These are phyloP conservation scores for Acorus calamus DNA, from an alignment of 106 monocot species.

Conservation along the genomic window DNA sequence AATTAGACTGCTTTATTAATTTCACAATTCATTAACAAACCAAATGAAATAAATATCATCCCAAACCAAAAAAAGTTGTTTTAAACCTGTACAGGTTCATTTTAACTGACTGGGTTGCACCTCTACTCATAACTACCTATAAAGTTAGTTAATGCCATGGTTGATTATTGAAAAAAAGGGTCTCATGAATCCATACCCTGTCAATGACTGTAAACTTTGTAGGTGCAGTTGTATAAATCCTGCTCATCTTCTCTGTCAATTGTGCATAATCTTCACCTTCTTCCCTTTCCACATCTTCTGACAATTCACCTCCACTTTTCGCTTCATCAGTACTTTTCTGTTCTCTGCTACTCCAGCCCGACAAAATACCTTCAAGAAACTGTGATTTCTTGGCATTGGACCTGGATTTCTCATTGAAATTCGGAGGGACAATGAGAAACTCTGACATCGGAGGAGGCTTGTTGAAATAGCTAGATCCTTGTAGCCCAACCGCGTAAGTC, in stretches of 20 bases:
- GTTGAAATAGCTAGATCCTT: slow-evolving; percentile 50
- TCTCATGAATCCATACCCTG: slow-evolving; percentile 38
- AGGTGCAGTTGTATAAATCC: slow-evolving; percentile 59
- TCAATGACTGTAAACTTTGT: slow-evolving; percentile 65
- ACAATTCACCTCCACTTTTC: neutral
- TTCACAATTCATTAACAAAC: too few relatives aligned
- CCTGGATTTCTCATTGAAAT: neutral
- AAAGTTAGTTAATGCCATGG: neutral
- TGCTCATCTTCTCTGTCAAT: slow-evolving; percentile 50
- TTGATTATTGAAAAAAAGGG: neutral
- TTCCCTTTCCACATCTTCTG: slow-evolving; percentile 36
- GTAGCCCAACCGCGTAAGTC: slow-evolving; percentile 57
- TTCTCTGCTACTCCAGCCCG: slow-evolving; percentile 9
- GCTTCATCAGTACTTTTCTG: neutral
- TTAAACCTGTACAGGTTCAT: too few relatives aligned
- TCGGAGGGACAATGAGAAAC: slow-evolving; percentile 59
- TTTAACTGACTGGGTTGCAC: too few relatives aligned
- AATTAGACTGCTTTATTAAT: too few relatives aligned
- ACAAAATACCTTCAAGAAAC: slow-evolving; percentile 28
- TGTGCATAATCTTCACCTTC: slow-evolving; percentile 38
- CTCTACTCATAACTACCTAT: too few relatives aligned
- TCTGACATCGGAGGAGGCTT: slow-evolving; percentile 24
- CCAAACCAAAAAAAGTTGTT: too few relatives aligned
- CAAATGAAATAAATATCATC: too few relatives aligned
- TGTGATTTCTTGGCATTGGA: slow-evolving; percentile 4